Percentiles rank a stretch among this genome's conserved stretches.
These are phyloP conservation scores for Aspergillus tanneri DNA, from an alignment of 2,329 filamentous ascomycete species.

Conservation along the genomic window DNA sequence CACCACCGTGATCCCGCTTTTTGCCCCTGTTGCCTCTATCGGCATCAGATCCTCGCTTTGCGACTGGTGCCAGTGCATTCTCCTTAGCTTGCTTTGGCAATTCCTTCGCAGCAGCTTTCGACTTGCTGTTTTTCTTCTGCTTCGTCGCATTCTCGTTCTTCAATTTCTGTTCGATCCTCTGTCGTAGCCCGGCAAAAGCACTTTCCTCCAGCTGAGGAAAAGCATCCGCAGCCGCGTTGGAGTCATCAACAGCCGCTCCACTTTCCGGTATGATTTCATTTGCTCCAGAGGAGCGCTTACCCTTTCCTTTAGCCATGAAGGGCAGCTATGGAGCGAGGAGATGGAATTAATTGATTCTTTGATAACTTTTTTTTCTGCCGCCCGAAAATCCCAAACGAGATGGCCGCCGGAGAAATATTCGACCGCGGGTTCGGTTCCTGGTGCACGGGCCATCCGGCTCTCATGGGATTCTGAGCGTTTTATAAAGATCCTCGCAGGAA, in stretches of 20 bases:
- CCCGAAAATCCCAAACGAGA: constrained; percentile 19
- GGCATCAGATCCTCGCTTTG: constrained; percentile 23
- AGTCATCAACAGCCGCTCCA: constrained; percentile 17
- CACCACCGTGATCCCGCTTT: constrained; percentile 49
- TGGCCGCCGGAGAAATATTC: constrained; percentile 31
- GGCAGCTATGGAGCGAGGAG: constrained; percentile 22
- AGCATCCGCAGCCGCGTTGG: constrained; percentile 24
- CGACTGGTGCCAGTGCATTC: constrained; percentile 18
- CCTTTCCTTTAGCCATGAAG: constrained; percentile 42
- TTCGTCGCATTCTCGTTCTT: constrained; percentile 34
- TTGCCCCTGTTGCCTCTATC: constrained; percentile 37
- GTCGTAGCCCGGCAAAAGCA: constrained; percentile 43
- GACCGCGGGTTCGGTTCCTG: constrained; percentile 6
- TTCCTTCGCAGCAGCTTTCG: constrained; percentile 22
- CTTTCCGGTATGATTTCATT: constrained; percentile 17
- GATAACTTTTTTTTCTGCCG: constrained; percentile 34
- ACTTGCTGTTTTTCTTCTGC: constrained; percentile 32
- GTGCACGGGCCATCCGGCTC: constrained; percentile 8
- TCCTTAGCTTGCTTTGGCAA: constrained; percentile 27
- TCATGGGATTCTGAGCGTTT: constrained; percentile 2
- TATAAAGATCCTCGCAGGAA: constrained; percentile 1
- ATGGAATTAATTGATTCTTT: constrained; percentile 28
- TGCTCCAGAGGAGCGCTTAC: constrained; percentile 33
- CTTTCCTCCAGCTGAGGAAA: constrained; percentile 38
- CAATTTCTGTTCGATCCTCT: constrained; percentile 44